Evolutionary conservation across 768 basidiomycete genomes (phyloP), one percentile per base, ranked within the genome.

Genomic region (Suillus ampliporus): DNA sequence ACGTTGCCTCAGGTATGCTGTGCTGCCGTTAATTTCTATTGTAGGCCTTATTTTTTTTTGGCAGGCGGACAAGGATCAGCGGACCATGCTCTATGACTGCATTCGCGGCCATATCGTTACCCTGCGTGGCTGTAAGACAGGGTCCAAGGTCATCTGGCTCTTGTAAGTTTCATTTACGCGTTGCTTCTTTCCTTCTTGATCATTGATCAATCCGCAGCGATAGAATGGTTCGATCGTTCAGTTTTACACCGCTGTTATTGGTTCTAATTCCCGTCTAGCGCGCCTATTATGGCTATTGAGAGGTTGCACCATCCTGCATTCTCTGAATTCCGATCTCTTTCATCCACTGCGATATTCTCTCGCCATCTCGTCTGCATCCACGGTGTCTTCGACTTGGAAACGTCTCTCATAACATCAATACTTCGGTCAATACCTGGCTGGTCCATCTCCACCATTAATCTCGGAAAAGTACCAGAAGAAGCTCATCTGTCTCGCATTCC

Each of bases 121-220:
- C 34, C 81, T 95, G n/a, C 86, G 93, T 41, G 93, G 93, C 23
- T 94, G 92, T 72, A 94, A 94, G 81, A 93, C 93, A 2, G 93
- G 93, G 31, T 94, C 92, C 1, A 94, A 93, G 72, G 91, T 94
- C 70, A 94, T 94, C 71, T 95, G 93, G 93, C 82, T 95, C 56
- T 95, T 95, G 84, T 85, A 72, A 53, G 83, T 57, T 43, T 38
- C 28, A 48, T 48, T 64, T 26, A 50, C 61, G 23, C 50, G 48
- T 15, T 38, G n/a, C 43, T 19, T 35, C 60, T 31, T 19, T 21
- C 19, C 28, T 34, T 23, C 38, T 7, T 44, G 50, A 57, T 66
- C 66, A 58, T 64, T 44, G 7, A 47, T 58, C n/a, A 10, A n/a
- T 23, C 31, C 43, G 19, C 64, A 86, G 86, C 67, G 86, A 87